Base-by-base conservation (phyloP, 495 filamentous ascomycete genomes). In the Aspergillus heteromorphus region DNA sequence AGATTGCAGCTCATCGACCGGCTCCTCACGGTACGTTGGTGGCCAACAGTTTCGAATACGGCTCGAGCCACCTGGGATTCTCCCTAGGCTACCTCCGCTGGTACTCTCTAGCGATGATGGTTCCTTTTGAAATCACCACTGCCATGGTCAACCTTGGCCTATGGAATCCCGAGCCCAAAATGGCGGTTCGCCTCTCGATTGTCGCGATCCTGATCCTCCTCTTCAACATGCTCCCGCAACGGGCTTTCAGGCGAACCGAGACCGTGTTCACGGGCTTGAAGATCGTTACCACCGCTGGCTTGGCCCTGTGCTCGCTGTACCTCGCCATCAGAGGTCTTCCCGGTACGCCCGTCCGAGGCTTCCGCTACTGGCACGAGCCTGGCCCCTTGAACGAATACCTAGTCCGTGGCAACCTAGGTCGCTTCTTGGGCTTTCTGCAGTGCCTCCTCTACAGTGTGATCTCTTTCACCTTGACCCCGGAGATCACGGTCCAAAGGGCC, bases 121-220 rank as follows among this genome's bases (percentile, higher is more conserved):
- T 89, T 4, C 72, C 73, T 4, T 76, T 73, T 52, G 91, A 97
- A 67, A 86, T 93, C 42, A 87, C 92, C 34, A 84, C 89, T 2
- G 91, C 89, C 19, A 86, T 90, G 54, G 83, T 96, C 51, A 95
- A 88, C 23, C 83, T 95, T 49, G 75, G 84, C 16, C 87, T 87
- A 65, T 97, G 90, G 91, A 79, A 86, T 34, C 65, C 72, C 4
- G 34, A 70, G 6, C 49, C 85, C 21, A 79, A 78, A 23, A 79
- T 86, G 48, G 83, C 83, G 27, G 77, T 87, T 18, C 92, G 87
- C 67, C 79, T 95, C 45, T 77, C 80, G 11, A 70, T 92, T 50
- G 87, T 92, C 67, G 80, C 85, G n/a, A 14, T 77, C 6, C 60
- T 84, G 20, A 86, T 93, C 49, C 70, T 92, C 36, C 60, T 66